Percentiles rank a stretch among this genome's conserved stretches.
Evolutionary conservation across 805 yeast genomes (phyloP).

Genomic region (Kuraishia piskuri): DNA sequence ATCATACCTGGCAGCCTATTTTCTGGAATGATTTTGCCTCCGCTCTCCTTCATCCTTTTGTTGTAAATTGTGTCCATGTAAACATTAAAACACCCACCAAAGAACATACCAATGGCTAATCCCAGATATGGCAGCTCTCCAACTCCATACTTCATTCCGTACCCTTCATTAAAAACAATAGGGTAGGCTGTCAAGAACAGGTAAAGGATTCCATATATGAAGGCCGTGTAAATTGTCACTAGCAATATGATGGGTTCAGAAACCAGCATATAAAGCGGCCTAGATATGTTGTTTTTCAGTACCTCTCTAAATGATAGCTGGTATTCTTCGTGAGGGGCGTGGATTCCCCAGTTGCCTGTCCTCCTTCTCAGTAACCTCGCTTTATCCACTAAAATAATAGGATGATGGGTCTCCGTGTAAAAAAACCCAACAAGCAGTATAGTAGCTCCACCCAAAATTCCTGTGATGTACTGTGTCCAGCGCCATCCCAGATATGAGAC

Average conservation of each 20-base stretch:
- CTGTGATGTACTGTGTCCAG: conserved; percentile 64
- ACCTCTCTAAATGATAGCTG: conserved; percentile 50
- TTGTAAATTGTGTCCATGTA: conserved; percentile 47
- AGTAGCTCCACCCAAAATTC: conserved; percentile 45
- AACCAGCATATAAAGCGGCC: conserved; percentile 62
- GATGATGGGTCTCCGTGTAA: conserved; percentile 64
- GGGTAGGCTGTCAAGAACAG: conserved; percentile 71
- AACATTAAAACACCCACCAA: conserved; percentile 48
- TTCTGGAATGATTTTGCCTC: conserved; percentile 65
- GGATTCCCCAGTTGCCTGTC: conserved; percentile 79
- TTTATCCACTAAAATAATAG: conserved; percentile 51
- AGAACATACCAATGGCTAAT: conserved; percentile 56
- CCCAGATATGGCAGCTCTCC: conserved; percentile 76
- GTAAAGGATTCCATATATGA: conserved; percentile 74
- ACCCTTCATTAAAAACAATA: conserved; percentile 53
- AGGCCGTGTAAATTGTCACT: conserved; percentile 63
- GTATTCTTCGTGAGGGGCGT: conserved; percentile 66
- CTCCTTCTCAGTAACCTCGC: conserved; percentile 54
- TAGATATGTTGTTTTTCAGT: conserved; percentile 48
- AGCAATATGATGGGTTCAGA: conserved; percentile 68
- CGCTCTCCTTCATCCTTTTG: conserved; percentile 37
- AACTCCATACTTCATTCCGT: conserved; percentile 54
- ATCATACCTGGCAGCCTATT: conserved; percentile 73
- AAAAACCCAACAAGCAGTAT: conserved; percentile 31
- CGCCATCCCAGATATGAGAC: conserved; percentile 67